Conservation (phyloP, 345 rosid genomes). For the Populus deltoides region DNA sequence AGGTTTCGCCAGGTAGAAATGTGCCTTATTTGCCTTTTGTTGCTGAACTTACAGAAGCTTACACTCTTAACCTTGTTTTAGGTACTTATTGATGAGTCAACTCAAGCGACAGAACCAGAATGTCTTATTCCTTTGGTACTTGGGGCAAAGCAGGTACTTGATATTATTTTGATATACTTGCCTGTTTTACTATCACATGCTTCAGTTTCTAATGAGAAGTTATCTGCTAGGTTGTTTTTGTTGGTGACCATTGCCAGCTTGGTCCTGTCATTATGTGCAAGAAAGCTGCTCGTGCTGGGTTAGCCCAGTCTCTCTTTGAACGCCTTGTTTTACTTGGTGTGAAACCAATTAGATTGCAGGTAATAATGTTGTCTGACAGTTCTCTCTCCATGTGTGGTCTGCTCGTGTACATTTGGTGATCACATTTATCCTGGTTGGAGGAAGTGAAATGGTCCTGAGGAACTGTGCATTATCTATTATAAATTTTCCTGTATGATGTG, state of each 20-base stretch:
- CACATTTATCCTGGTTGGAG: background rate
- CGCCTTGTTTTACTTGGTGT: constrained; percentile 95
- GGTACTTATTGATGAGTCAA: constrained; percentile 99
- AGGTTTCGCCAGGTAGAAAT: constrained; percentile 91
- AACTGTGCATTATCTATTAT: background rate
- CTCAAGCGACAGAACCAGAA: constrained; percentile 98
- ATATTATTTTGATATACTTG: background rate
- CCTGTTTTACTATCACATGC: background rate
- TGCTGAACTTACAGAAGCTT: constrained; percentile 17
- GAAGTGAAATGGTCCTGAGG: background rate
- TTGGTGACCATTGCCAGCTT: constrained; percentile 99
- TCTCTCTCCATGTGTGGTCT: background rate
- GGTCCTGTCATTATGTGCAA: constrained; percentile 99
- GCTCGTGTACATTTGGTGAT: background rate
- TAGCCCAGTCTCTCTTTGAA: constrained; percentile 96
- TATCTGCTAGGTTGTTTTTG: constrained; percentile 75
- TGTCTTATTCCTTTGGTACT: constrained; percentile 99
- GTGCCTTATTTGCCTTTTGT: background rate
- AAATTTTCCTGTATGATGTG: background rate
- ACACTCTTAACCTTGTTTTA: constrained; percentile 21
- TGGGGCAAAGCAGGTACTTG: constrained; percentile 87
- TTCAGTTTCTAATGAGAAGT: constrained; percentile 9
- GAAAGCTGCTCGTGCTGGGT: constrained; percentile 99
- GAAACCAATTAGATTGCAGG: constrained; percentile 99
- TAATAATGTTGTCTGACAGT: constrained; percentile 11